Conservation (phyloP, 129 eudicot genomes). For the Erigeron canadensis region DNA sequence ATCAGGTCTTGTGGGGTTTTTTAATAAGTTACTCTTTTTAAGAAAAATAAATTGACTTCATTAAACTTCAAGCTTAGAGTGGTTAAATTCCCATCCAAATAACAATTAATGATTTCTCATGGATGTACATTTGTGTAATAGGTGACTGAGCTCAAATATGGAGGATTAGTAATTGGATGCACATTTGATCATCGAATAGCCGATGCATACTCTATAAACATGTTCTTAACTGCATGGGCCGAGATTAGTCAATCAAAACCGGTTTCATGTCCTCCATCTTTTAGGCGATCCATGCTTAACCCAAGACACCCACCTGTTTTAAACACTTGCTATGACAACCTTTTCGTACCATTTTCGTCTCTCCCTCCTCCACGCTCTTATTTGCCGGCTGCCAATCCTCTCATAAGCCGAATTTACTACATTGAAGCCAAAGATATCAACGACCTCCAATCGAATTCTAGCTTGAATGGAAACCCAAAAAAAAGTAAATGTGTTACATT, state of each 20-base stretch:
- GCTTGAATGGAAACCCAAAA: slow-evolving; percentile 20
- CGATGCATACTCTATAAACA: slow-evolving; percentile 55
- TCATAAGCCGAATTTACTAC: slow-evolving; percentile 44
- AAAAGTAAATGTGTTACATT: slow-evolving; percentile 40
- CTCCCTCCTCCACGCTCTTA: slow-evolving; percentile 28
- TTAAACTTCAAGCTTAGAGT: background rate
- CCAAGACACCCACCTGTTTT: slow-evolving; percentile 42
- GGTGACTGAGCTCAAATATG: slow-evolving; percentile 54
- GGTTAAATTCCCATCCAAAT: background rate
- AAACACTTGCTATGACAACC: slow-evolving; percentile 26
- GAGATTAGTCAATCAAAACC: slow-evolving; percentile 36
- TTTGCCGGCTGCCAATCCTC: slow-evolving; percentile 21
- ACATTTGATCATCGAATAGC: slow-evolving; percentile 58
- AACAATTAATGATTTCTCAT: background rate
- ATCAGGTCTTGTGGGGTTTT: too few relatives aligned
- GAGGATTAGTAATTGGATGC: slow-evolving; percentile 53
- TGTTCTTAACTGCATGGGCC: slow-evolving; percentile 54
- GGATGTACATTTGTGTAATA: background rate
- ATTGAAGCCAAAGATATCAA: slow-evolving; percentile 29
- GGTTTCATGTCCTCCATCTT: slow-evolving; percentile 33
- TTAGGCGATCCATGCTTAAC: slow-evolving; percentile 47
- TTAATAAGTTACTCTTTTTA: too few relatives aligned
- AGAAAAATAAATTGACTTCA: background rate
- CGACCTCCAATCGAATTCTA: slow-evolving; percentile 37
- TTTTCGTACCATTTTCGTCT: slow-evolving; percentile 36